A percentile compares a stretch with the other conserved stretches of the same genome.
These are phyloP conservation scores for Tuber indicum DNA, from an alignment of 495 filamentous ascomycete genomes.

Conservation along the genomic window DNA sequence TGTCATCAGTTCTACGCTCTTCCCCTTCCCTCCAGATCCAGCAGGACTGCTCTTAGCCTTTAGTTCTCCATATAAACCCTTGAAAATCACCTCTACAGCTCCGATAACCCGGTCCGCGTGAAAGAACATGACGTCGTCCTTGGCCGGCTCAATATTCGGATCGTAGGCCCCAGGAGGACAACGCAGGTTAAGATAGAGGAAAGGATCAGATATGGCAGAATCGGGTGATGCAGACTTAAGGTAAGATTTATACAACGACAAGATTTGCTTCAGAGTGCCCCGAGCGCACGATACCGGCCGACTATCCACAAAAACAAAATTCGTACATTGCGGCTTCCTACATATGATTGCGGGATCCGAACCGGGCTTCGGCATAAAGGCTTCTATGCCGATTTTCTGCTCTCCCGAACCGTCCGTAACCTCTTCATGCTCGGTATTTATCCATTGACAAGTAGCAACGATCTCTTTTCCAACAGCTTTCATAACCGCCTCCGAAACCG, in stretches of 20 bases:
- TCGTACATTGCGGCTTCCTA: conserved; percentile 49
- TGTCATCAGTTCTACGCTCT: not conserved
- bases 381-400: conserved; percentile 46
- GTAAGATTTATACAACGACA: conserved; percentile 55
- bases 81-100: conserved; percentile 53
- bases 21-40: conserved; percentile 10
- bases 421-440: conserved; percentile 28
- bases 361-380: conserved; percentile 54
- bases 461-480: conserved; percentile 65
- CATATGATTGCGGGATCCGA: conserved; percentile 52
- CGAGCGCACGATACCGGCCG: conserved; percentile 61
- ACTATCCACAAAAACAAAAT: conserved; percentile 68
- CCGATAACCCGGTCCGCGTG: conserved; percentile 52
- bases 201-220: conserved; percentile 53
- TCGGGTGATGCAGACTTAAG: conserved; percentile 45
- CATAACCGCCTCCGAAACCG: conserved; percentile 58
- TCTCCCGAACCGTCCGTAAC: conserved; percentile 9
- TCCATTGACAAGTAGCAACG: conserved; percentile 51
- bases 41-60: conserved; percentile 3
- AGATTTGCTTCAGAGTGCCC: conserved; percentile 62
- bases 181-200: conserved; percentile 64
- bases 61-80: conserved; percentile 51
- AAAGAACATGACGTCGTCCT: conserved; percentile 78
- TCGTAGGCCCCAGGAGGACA: conserved; percentile 73
- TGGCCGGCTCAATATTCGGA: conserved; percentile 80